Evolutionary conservation across 768 basidiomycete species (phyloP).

Genomic region (Phylloporus sp.): DNA sequence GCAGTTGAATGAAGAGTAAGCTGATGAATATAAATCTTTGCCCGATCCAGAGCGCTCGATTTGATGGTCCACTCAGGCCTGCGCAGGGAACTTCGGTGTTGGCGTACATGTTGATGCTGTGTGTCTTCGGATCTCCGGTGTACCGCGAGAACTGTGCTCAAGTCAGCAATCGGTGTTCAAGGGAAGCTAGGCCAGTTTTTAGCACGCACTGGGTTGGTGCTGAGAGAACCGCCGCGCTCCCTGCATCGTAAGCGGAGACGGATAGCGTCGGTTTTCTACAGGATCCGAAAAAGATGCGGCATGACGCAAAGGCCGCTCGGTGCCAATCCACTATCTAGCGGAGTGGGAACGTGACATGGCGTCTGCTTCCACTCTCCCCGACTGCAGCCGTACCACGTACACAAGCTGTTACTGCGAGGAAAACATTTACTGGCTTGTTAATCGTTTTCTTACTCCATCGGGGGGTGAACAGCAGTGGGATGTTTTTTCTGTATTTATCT

Average conservation of each 20-base stretch:
- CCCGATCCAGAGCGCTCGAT: no score
- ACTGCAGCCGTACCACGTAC: slow-evolving; percentile 36
- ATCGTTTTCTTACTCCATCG: slow-evolving; percentile 35
- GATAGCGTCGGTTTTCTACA: no score
- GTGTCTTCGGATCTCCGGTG: neutral
- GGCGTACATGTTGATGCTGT: slow-evolving; percentile 2
- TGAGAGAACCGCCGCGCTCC: neutral
- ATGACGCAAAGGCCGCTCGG: neutral
- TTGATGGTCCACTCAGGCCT: neutral
- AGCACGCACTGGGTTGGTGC: no score
- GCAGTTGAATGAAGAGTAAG: neutral
- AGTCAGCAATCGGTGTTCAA: no score
- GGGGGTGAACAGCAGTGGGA: slow-evolving; percentile 40
- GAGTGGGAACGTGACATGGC: slow-evolving; percentile 20
- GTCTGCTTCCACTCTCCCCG: slow-evolving; percentile 20
- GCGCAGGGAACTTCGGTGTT: no score
- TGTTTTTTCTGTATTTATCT: slow-evolving; percentile 56
- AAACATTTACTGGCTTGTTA: slow-evolving; percentile 58
- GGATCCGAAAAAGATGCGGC: no score
- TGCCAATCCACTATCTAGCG: no score
- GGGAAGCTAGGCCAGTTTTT: neutral
- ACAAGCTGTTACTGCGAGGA: slow-evolving; percentile 70
- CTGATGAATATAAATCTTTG: no score
- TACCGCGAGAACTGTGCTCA: slow-evolving; percentile 10
- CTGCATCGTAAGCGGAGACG: neutral